phyloP scores from a whole-genome alignment of 768 basidiomycete species.

The Lentinula aciculospora region DNA sequence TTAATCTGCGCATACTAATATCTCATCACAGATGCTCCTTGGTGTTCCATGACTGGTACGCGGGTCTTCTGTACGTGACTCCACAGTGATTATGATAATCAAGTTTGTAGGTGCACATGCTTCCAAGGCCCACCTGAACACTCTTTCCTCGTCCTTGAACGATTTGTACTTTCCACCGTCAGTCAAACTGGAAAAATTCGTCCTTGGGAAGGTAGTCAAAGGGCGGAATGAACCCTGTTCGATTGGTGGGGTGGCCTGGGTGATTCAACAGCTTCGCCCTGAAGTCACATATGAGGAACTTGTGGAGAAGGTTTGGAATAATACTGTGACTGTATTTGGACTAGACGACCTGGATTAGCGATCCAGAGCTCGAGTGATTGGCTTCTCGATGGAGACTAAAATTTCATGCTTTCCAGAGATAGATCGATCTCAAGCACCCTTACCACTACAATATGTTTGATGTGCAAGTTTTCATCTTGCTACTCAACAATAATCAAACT shows the following conservation, averaged over 20 bases:
- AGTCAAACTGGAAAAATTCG: constrained; percentile 54
- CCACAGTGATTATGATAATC: neutral
- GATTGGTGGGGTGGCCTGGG: constrained; percentile 70
- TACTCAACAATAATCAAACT: no score
- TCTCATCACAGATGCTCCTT: constrained; percentile 51
- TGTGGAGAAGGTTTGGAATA: constrained; percentile 52
- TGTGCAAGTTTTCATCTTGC: no score
- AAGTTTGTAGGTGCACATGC: constrained; percentile 38
- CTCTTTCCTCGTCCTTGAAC: constrained; percentile 40
- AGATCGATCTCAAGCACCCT: no score
- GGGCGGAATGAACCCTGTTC: constrained; percentile 70
- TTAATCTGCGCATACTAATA: neutral
- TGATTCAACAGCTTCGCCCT: constrained; percentile 41
- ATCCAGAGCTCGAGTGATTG: no score
- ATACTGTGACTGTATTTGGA: constrained; percentile 56
- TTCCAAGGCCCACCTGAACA: constrained; percentile 43
- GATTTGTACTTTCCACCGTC: constrained; percentile 45
- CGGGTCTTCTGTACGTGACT: neutral
- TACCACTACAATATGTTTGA: no score
- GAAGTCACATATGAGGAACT: constrained; percentile 49
- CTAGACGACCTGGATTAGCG: constrained; percentile 43
- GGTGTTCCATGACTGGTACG: constrained; percentile 59
- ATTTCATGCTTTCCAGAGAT: no score
- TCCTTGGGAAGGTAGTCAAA: constrained; percentile 58
- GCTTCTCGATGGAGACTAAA: no score